These are phyloP conservation scores for Physcia stellaris DNA, from an alignment of 495 filamentous ascomycete species.

Conservation along the genomic window DNA sequence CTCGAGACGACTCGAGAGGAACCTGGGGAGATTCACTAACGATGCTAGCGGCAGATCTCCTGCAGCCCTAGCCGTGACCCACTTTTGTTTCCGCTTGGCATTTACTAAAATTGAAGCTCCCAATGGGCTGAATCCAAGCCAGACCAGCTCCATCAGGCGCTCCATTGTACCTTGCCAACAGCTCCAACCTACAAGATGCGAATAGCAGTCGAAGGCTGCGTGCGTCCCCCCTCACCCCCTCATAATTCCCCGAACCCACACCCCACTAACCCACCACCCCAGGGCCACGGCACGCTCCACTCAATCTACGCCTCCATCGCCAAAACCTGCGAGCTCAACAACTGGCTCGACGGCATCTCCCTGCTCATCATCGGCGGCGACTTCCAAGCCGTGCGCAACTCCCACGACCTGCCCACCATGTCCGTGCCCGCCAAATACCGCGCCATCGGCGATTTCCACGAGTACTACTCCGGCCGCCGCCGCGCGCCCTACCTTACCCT, in stretches of 20 bases:
- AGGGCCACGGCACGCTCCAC: conserved; percentile 80
- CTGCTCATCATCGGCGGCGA: conserved; percentile 82
- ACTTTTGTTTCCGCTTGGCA: not conserved
- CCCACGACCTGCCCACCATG: conserved; percentile 72
- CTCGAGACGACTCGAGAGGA: not conserved
- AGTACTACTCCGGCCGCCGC: conserved; percentile 72
- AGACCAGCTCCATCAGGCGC: too few relatives aligned
- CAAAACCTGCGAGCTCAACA: conserved; percentile 43
- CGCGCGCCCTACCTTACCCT: conserved; percentile 77
- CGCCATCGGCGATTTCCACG: conserved; percentile 74
- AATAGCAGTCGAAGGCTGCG: conserved; percentile 67
- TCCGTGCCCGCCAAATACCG: conserved; percentile 76
- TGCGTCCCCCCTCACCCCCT: conserved; percentile 27
- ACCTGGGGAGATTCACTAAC: not conserved
- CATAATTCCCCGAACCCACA: not conserved
- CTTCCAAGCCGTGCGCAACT: conserved; percentile 85
- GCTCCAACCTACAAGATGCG: conserved; percentile 19
- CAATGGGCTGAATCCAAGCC: too few relatives aligned
- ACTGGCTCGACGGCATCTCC: conserved; percentile 60
- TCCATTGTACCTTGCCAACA: not conserved
- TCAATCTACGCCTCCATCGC: conserved; percentile 73
- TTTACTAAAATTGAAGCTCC: not conserved
- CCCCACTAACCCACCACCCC: not conserved
- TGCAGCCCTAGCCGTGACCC: too few relatives aligned
- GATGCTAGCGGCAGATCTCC: not conserved